Percentiles rank a stretch among this genome's conserved stretches.
phyloP scores from a whole-genome alignment of 169 alveolate genomes.

The Cytauxzoon felis region DNA sequence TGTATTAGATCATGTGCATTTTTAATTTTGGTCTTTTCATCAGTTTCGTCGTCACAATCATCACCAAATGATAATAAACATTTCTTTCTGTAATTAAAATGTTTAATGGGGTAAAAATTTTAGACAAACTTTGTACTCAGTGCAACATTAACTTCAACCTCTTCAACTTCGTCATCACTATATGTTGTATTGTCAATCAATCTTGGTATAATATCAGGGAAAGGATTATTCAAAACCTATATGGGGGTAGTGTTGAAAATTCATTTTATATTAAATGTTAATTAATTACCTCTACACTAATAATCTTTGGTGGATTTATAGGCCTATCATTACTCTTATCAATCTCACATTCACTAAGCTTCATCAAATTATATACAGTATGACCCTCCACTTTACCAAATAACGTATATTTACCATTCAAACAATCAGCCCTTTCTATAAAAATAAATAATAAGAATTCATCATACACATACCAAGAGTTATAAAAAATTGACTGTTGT shows the following conservation, averaged over 20 bases:
- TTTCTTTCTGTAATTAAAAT: slow-evolving; percentile 13
- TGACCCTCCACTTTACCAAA: slow-evolving; percentile 87
- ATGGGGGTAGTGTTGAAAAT: slow-evolving; percentile 10
- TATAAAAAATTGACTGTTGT: slow-evolving; percentile 84
- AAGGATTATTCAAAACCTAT: slow-evolving; percentile 69
- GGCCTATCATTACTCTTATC: slow-evolving; percentile 65
- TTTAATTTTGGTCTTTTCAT: slow-evolving; percentile 9
- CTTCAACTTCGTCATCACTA: slow-evolving; percentile 25
- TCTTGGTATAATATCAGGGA: slow-evolving; percentile 69
- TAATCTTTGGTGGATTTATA: slow-evolving; percentile 44
- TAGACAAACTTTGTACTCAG: background rate
- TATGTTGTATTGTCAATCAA: slow-evolving; percentile 13
- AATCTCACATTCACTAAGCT: slow-evolving; percentile 67
- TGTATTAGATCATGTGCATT: slow-evolving; percentile 55
- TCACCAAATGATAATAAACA: slow-evolving; percentile 62
- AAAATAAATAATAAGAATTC: background rate
- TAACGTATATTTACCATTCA: slow-evolving; percentile 86
- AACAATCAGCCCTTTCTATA: slow-evolving; percentile 79
- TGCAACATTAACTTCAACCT: background rate
- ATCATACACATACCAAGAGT: slow-evolving; percentile 66
- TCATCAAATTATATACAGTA: slow-evolving; percentile 67
- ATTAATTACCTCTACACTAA: slow-evolving; percentile 35
- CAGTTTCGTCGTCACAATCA: slow-evolving; percentile 16
- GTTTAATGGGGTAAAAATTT: background rate
- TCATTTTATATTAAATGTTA: slow-evolving; percentile 1